These are phyloP conservation scores for Candida neerlandica DNA, from an alignment of 1,139 yeast genomes.

Conservation along the genomic window DNA sequence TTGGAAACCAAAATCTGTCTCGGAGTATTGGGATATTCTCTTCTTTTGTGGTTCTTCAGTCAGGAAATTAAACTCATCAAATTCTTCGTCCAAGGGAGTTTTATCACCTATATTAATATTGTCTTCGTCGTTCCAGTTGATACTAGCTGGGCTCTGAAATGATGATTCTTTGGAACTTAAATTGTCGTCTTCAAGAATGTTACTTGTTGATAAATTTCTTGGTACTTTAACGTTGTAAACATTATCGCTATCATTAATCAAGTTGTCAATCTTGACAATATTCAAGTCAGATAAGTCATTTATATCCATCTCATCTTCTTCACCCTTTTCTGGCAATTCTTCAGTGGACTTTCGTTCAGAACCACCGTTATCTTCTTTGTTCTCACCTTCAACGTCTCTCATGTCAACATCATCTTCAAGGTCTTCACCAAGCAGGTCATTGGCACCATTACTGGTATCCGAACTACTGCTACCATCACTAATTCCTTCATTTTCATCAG, in stretches of 20 bases:
- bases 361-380: constrained; percentile 5
- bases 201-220: constrained; percentile 11
- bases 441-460: background rate
- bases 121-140: constrained; percentile 48
- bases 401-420: constrained; percentile 7
- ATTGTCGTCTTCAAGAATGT: constrained; percentile 17
- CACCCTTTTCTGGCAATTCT: constrained; percentile 9
- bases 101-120: constrained; percentile 27
- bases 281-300: constrained; percentile 46
- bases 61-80: constrained; percentile 13
- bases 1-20: constrained; percentile 20
- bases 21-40: constrained; percentile 7
- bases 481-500: constrained; percentile 3
- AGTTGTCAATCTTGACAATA: constrained; percentile 40
- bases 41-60: constrained; percentile 3
- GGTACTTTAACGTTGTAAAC: constrained; percentile 14
- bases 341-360: constrained; percentile 8
- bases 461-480: constrained; percentile 18
- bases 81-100: constrained; percentile 9
- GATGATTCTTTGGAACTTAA: constrained; percentile 31
- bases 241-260: constrained; percentile 28
- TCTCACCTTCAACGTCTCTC: constrained; percentile 17
- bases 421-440: constrained; percentile 15
- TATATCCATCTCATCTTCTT: constrained; percentile 28
- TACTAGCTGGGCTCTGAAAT: constrained; percentile 45